Evolutionary conservation across 108 stramenopile genomes (phyloP).

Genomic region (Fragilariopsis cylindrus): DNA sequence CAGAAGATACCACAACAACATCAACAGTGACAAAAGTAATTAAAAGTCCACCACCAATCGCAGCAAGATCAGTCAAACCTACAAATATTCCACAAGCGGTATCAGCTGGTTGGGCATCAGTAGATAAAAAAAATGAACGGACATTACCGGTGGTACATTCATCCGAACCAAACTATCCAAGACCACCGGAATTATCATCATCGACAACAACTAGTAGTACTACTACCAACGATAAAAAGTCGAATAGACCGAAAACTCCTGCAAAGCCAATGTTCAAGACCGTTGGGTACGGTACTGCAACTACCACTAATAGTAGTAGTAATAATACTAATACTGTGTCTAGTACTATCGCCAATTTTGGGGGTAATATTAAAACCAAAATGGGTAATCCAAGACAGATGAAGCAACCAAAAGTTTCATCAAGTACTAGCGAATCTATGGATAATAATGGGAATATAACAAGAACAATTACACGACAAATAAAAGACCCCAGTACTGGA

Average conservation of each 20-base stretch:
- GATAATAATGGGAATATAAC: slow-evolving; percentile 39
- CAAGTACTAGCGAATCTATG: slow-evolving; percentile 34
- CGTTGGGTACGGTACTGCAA: slow-evolving; percentile 1
- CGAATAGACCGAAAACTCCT: background rate
- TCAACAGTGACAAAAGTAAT: background rate
- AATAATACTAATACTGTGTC: background rate
- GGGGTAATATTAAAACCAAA: slow-evolving; percentile 10
- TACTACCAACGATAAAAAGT: background rate
- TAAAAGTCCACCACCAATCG: slow-evolving; percentile 6
- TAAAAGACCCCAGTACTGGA: slow-evolving; percentile 37
- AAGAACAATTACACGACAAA: slow-evolving; percentile 30
- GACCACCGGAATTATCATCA: background rate
- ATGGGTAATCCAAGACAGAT: slow-evolving; percentile 18
- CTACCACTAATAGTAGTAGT: background rate
- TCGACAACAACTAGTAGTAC: too few species aligned
- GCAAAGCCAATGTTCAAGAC: background rate
- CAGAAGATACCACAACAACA: background rate
- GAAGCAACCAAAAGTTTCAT: slow-evolving; percentile 28
- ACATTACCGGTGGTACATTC: slow-evolving; percentile 4
- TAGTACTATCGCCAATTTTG: slow-evolving; percentile 17
- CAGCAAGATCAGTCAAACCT: background rate
- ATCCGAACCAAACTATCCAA: background rate
- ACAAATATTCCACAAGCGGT: background rate
- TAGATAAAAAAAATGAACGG: background rate
- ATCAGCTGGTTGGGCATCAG: background rate